phyloP scores from a whole-genome alignment of 1,284 basidiomycete genomes.

The Amylostereum areolatum region DNA sequence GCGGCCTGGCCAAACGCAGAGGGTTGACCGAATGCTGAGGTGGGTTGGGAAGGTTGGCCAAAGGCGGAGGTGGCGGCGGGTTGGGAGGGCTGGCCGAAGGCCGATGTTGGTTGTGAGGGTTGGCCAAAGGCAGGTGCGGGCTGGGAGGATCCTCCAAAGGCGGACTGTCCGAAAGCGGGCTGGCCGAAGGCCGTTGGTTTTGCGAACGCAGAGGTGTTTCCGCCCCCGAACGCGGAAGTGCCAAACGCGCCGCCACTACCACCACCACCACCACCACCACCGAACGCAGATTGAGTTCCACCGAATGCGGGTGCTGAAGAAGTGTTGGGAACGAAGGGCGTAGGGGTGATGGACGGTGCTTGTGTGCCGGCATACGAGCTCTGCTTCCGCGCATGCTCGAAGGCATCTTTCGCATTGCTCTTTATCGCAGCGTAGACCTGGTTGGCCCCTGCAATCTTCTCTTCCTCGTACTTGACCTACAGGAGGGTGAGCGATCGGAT shows the following conservation, averaged over 20 bases:
- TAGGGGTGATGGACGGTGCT: conserved; percentile 13
- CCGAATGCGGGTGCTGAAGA: conserved; percentile 16
- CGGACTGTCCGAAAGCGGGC: conserved; percentile 24
- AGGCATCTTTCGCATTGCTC: conserved; percentile 40
- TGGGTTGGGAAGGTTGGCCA: conserved; percentile 21
- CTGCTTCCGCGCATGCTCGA: conserved; percentile 43
- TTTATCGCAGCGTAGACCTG: conserved; percentile 39
- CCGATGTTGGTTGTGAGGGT: conserved; percentile 26
- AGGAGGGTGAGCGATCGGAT: conserved; percentile 12
- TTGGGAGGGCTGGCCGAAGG: conserved; percentile 34
- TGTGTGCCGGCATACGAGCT: conserved; percentile 14
- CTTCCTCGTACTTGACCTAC: conserved; percentile 53
- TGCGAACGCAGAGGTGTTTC: conserved; percentile 14
- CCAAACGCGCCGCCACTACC: not conserved
- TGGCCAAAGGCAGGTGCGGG: conserved; percentile 35
- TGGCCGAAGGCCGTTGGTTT: conserved; percentile 22
- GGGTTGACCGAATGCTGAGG: conserved; percentile 30
- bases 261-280: not conserved
- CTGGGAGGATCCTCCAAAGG: conserved; percentile 22
- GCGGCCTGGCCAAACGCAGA: conserved; percentile 20
- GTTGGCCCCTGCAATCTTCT: conserved; percentile 34
- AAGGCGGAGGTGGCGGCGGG: conserved; percentile 32
- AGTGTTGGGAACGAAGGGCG: conserved; percentile 14
- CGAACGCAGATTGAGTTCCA: conserved; percentile 1
- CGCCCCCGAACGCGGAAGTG: conserved; percentile 17